phyloP scores from a whole-genome alignment of 495 filamentous ascomycete species.

The Durotheca rogersii region DNA sequence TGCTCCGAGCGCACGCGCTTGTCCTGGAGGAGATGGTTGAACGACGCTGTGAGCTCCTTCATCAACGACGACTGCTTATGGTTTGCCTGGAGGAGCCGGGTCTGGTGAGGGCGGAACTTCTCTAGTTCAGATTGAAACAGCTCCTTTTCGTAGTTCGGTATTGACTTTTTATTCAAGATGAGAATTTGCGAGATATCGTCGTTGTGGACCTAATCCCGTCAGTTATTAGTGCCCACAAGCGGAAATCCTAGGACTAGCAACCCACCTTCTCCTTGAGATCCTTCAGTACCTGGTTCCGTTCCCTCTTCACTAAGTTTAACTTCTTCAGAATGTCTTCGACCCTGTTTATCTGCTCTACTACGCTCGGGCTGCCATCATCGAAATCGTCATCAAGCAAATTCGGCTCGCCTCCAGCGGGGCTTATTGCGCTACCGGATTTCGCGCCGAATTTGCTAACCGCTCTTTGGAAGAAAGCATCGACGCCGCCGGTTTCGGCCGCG shows the following conservation, averaged over 20 bases:
- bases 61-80: constrained; percentile 92
- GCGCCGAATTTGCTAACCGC: constrained; percentile 68
- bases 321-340: constrained; percentile 93
- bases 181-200: constrained; percentile 97
- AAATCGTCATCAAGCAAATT: constrained; percentile 91
- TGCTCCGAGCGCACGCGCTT: constrained; percentile 92
- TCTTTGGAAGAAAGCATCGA: constrained; percentile 83
- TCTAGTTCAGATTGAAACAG: constrained; percentile 93
- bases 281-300: constrained; percentile 87
- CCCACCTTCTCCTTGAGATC: constrained; percentile 94
- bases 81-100: constrained; percentile 81
- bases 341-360: constrained; percentile 82
- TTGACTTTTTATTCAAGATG: constrained; percentile 95
- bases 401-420: constrained; percentile 64
- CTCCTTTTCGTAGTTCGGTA: constrained; percentile 82
- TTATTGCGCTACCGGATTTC: constrained; percentile 53
- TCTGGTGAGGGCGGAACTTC: constrained; percentile 94
- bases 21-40: constrained; percentile 87
- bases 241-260: no score
- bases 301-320: constrained; percentile 85
- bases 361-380: constrained; percentile 72
- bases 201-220: constrained; percentile 70
- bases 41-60: constrained; percentile 90
- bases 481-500: constrained; percentile 84
- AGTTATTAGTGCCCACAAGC: constrained; percentile 32